Conservation (phyloP, 176 grass and related monocot species). For the Aegilops speltoides region DNA sequence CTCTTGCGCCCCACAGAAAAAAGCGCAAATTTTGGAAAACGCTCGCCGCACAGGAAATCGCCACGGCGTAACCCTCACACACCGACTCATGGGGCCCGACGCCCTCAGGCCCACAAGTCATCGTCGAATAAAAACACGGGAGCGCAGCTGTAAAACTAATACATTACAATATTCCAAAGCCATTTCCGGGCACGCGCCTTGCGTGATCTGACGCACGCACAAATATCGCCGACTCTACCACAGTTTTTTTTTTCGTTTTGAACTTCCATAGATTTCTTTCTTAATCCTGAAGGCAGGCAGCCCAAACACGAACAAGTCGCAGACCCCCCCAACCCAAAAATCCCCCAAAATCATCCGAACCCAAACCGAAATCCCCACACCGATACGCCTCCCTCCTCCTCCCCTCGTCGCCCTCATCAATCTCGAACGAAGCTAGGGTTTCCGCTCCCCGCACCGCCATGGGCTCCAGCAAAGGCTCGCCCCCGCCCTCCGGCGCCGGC, state of each 20-base stretch:
- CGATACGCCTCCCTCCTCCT: neutral
- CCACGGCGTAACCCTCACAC: neutral
- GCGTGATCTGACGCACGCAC: conserved; percentile 12
- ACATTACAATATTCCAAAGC: no score
- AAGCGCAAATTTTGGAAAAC: neutral
- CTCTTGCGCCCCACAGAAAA: neutral
- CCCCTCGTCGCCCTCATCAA: conserved; percentile 5
- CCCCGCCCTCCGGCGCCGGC: conserved; percentile 19
- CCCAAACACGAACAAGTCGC: neutral
- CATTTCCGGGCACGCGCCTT: conserved; percentile 23
- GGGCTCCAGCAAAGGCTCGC: conserved; percentile 40
- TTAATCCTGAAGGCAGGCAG: neutral
- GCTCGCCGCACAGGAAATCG: neutral
- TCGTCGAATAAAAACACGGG: no score
- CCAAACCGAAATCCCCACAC: conserved; percentile 22
- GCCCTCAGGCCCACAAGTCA: neutral
- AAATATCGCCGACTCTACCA: conserved; percentile 4
- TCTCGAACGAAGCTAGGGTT: conserved; percentile 18
- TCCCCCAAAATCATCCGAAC: neutral
- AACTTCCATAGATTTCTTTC: neutral
- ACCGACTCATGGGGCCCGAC: neutral
- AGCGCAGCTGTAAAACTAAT: neutral
- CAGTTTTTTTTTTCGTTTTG: no score
- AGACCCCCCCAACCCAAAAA: neutral
- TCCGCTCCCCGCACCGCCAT: conserved; percentile 7